These are phyloP conservation scores for Pseudocercospora musae DNA, from an alignment of 2,329 filamentous ascomycete genomes.

Conservation along the genomic window DNA sequence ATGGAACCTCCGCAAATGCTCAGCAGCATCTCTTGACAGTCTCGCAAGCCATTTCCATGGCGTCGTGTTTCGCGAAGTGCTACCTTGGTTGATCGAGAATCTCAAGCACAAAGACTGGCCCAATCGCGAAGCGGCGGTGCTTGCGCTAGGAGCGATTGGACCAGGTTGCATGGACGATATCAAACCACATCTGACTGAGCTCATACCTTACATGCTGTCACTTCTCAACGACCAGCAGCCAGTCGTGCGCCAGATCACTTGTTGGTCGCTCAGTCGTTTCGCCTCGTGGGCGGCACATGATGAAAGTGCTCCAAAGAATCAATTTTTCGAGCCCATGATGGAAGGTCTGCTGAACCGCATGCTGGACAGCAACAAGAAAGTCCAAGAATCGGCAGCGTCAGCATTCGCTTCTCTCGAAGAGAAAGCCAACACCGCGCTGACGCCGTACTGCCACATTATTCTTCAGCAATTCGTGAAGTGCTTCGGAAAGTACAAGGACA, in stretches of 20 bases:
- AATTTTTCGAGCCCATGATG: slow-evolving; percentile 94
- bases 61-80: slow-evolving; percentile 83
- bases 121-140: slow-evolving; percentile 86
- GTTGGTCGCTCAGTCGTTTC: slow-evolving; percentile 93
- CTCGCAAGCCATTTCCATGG: slow-evolving; percentile 87
- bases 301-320: slow-evolving; percentile 63
- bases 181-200: slow-evolving; percentile 81
- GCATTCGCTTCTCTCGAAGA: slow-evolving; percentile 96
- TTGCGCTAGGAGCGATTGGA: slow-evolving; percentile 90
- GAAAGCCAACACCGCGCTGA: slow-evolving; percentile 75
- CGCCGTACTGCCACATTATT: slow-evolving; percentile 85
- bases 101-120: slow-evolving; percentile 87
- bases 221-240: slow-evolving; percentile 81
- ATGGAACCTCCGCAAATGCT: slow-evolving; percentile 97
- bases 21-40: slow-evolving; percentile 89
- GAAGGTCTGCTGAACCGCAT: slow-evolving; percentile 91
- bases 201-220: slow-evolving; percentile 85
- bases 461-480: slow-evolving; percentile 88
- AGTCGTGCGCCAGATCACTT: slow-evolving; percentile 93
- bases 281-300: slow-evolving; percentile 86
- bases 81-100: slow-evolving; percentile 89
- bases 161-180: slow-evolving; percentile 91
- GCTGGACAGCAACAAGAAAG: slow-evolving; percentile 96
- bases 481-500: slow-evolving; percentile 94
- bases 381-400: slow-evolving; percentile 92